These are phyloP conservation scores for Naganishia randhawae DNA, from an alignment of 768 basidiomycete genomes.

Conservation along the genomic window DNA sequence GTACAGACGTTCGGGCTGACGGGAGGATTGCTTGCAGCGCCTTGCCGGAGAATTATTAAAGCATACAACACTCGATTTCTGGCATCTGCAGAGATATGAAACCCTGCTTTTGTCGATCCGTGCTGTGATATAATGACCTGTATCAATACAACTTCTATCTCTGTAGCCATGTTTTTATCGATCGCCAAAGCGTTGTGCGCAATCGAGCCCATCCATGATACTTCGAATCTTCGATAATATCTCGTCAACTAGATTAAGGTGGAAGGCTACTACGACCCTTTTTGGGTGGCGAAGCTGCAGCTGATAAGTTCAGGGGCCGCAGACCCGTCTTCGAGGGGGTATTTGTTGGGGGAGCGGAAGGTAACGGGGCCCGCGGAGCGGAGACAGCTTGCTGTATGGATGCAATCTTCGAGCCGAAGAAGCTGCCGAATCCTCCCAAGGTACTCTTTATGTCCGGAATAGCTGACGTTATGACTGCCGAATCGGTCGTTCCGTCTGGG, in stretches of 20 bases:
- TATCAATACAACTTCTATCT: background rate
- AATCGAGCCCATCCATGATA: background rate
- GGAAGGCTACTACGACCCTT: background rate
- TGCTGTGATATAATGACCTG: background rate
- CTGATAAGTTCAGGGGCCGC: slow-evolving; percentile 19
- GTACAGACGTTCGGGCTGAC: background rate
- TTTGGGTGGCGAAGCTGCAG: slow-evolving; percentile 15
- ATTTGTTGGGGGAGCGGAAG: background rate
- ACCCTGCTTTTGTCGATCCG: background rate
- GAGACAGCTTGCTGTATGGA: slow-evolving; percentile 32
- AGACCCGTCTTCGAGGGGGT: background rate
- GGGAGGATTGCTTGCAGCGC: background rate
- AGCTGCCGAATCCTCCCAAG: slow-evolving; percentile 47
- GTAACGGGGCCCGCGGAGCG: background rate
- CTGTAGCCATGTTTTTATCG: slow-evolving; percentile 20
- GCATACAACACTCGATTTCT: background rate
- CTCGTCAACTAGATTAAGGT: background rate
- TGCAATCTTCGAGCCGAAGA: slow-evolving; percentile 42
- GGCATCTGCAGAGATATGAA: background rate
- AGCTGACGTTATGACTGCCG: slow-evolving; percentile 22
- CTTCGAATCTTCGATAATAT: background rate
- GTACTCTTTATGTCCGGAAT: slow-evolving; percentile 42
- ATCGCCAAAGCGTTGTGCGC: background rate
- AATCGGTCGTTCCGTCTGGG: background rate
- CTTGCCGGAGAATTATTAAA: background rate